Percentiles rank a stretch among this genome's conserved stretches.
Evolutionary conservation across 495 filamentous ascomycete species (phyloP).

Genomic region (Penicillium steckii): DNA sequence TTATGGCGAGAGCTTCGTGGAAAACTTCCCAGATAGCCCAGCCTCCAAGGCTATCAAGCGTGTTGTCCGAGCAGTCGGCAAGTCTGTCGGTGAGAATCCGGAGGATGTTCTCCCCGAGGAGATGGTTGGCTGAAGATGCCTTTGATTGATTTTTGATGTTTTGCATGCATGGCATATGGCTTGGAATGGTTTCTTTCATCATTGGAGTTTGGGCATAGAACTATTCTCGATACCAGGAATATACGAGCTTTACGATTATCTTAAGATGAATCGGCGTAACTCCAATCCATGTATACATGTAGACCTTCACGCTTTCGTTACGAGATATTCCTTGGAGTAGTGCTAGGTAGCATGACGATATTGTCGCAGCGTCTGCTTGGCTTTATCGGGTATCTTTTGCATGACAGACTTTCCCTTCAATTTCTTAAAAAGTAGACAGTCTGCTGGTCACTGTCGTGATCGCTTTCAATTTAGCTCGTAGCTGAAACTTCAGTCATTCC

Average conservation of each 20-base stretch:
- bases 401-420: too few relatives aligned
- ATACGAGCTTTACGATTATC: not conserved
- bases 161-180: slow-evolving; percentile 20
- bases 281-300: too few relatives aligned
- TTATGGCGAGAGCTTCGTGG: slow-evolving; percentile 96
- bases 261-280: too few relatives aligned
- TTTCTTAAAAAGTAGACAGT: too few relatives aligned
- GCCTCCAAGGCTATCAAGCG: slow-evolving; percentile 73
- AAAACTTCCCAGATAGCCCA: slow-evolving; percentile 87
- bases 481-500: too few relatives aligned
- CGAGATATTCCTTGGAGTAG: too few relatives aligned
- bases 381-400: too few relatives aligned
- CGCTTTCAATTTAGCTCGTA: too few relatives aligned
- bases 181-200: slow-evolving; percentile 8
- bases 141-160: not conserved
- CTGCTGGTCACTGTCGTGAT: too few relatives aligned
- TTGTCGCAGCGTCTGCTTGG: too few relatives aligned
- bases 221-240: not conserved
- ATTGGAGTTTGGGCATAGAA: slow-evolving; percentile 15
- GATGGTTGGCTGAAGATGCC: slow-evolving; percentile 22
- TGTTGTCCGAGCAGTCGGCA: slow-evolving; percentile 70
- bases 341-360: too few relatives aligned
- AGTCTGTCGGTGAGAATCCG: slow-evolving; percentile 57
- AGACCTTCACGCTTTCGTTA: too few relatives aligned
- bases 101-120: slow-evolving; percentile 43